Conservation (phyloP, 352 stramenopile species). For the Phytophthora litchii region DNA sequence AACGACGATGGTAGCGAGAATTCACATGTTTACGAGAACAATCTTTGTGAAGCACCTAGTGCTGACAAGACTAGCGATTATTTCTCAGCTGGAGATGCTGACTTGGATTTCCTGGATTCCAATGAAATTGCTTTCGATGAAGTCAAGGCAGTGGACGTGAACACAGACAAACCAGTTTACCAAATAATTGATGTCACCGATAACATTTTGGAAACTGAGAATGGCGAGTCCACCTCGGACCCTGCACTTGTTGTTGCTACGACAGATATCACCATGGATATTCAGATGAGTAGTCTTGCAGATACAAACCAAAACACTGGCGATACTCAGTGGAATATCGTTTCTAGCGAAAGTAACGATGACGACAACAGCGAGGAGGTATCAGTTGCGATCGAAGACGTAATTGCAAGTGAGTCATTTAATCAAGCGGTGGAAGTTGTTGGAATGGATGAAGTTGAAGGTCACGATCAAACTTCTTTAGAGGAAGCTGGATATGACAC, state of each 20-base stretch:
- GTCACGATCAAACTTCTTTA: not conserved
- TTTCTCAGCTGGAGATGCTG: slow-evolving; percentile 17
- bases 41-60: not conserved
- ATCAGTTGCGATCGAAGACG: not conserved
- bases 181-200: not conserved
- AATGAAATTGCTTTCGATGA: slow-evolving; percentile 19
- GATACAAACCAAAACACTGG: slow-evolving; percentile 14
- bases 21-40: not conserved
- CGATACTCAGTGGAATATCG: not conserved
- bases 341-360: not conserved
- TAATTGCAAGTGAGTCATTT: not conserved
- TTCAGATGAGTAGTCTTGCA: slow-evolving; percentile 32
- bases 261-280: slow-evolving; percentile 62
- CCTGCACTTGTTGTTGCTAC: slow-evolving; percentile 10
- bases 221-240: slow-evolving; percentile 4
- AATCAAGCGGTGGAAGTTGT: not conserved
- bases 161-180: not conserved
- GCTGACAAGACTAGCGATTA: not conserved
- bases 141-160: slow-evolving; percentile 2
- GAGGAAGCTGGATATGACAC: slow-evolving; percentile 5
- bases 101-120: slow-evolving; percentile 38
- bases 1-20: not conserved
- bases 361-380: not conserved
- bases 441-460: slow-evolving; percentile 2
- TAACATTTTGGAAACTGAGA: not conserved